Evolutionary conservation across 2,329 filamentous ascomycete species (phyloP).

Genomic region (Diaporthe citri): DNA sequence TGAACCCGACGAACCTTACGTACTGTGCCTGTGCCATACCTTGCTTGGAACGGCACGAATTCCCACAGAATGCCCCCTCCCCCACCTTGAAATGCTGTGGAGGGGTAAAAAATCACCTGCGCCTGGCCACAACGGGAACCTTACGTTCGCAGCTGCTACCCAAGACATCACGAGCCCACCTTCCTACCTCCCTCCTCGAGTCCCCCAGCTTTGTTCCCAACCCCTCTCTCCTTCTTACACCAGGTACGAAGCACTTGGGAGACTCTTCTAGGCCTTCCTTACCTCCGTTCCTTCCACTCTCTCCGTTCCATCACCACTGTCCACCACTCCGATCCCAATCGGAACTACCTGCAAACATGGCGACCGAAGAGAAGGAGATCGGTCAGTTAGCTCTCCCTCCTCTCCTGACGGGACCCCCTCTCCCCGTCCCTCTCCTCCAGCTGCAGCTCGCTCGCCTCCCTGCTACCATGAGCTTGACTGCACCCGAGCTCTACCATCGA

Average conservation of each 20-base stretch:
- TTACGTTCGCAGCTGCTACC: conserved; percentile 29
- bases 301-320: background rate
- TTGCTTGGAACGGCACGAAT: conserved; percentile 33
- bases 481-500: conserved; percentile 8
- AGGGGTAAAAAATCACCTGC: conserved; percentile 41
- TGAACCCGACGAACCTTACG: conserved; percentile 23
- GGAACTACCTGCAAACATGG: conserved; percentile 48
- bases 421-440: conserved; percentile 4
- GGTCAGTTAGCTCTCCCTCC: conserved; percentile 48
- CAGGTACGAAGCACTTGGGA: conserved; percentile 24
- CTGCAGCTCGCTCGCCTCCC: conserved; percentile 10
- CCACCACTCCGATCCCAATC: background rate
- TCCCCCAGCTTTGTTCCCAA: conserved; percentile 35
- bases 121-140: conserved; percentile 32
- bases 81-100: conserved; percentile 45
- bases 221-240: conserved; percentile 19
- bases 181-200: conserved; percentile 29
- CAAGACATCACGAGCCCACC: conserved; percentile 34
- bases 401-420: background rate
- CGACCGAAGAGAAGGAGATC: conserved; percentile 54
- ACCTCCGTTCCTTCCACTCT: conserved; percentile 22
- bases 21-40: conserved; percentile 9
- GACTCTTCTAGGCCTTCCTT: conserved; percentile 30
- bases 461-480: background rate
- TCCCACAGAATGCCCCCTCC: conserved; percentile 47